Conservation (phyloP, 2,329 filamentous ascomycete species). For the Mycocentrospora acerina region DNA sequence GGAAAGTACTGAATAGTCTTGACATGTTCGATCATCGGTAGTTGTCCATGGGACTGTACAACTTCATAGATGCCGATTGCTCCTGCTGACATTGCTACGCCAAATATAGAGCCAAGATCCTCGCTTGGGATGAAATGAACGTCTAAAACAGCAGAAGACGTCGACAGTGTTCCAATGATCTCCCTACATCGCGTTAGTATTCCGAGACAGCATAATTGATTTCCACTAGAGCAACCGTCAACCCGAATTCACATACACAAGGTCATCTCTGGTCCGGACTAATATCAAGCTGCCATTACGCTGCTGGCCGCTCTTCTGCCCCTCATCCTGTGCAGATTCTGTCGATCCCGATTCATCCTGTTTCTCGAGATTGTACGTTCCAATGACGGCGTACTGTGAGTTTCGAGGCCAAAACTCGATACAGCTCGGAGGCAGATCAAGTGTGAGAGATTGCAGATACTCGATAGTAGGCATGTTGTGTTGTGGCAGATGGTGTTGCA, state of each 20-base stretch:
- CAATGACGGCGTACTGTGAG: constrained; percentile 71
- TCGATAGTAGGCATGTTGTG: constrained; percentile 35
- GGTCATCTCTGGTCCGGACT: constrained; percentile 56
- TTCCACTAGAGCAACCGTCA: background rate
- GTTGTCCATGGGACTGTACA: constrained; percentile 8
- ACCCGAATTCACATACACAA: constrained; percentile 56
- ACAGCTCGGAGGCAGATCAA: constrained; percentile 74
- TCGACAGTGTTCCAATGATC: constrained; percentile 59
- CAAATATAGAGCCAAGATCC: constrained; percentile 56
- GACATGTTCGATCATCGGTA: constrained; percentile 26
- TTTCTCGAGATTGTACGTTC: constrained; percentile 77
- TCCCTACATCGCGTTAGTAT: constrained; percentile 13
- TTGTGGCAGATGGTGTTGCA: constrained; percentile 1
- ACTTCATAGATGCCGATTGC: constrained; percentile 66
- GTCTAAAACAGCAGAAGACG: constrained; percentile 78
- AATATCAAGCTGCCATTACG: constrained; percentile 75
- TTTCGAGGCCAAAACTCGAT: constrained; percentile 69
- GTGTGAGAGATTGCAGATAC: constrained; percentile 53
- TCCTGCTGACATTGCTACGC: constrained; percentile 76
- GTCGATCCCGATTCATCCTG: constrained; percentile 31
- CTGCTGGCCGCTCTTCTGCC: constrained; percentile 53
- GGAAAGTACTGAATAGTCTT: constrained; percentile 54
- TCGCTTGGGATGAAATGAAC: constrained; percentile 68
- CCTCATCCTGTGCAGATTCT: constrained; percentile 20
- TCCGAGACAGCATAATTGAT: background rate